Base-by-base conservation (phyloP, 164 flowering plant genomes). In the Vitis rupestris region DNA sequence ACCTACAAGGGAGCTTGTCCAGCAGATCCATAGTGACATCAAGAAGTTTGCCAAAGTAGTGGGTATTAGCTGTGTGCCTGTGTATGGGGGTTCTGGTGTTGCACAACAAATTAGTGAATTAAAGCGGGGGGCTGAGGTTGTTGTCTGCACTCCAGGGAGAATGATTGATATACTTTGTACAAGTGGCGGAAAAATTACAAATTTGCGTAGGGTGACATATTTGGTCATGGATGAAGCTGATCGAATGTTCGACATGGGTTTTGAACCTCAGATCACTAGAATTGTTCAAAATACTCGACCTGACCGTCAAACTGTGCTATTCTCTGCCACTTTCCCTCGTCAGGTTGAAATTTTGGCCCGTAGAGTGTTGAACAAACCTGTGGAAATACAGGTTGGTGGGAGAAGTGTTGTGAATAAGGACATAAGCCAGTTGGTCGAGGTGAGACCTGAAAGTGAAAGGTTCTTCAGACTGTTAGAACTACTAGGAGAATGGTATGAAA, bases 191-290 rank as follows among this genome's bases (percentile, higher is more conserved):
- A 92, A 93, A 76, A 93, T 95, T 16, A 86, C 96, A 29, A 95
- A 95, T 77, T 85, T 95, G 19, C 86, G 98, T 14, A 82, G 96
- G 72, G 97, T 93, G 52, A 91, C 99, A 9, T 95, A 84, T 72
- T 77, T 95, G 69, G 99, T 95, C 63, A 83, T 94, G 97, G 98
- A 94, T 82, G 98, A 94, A 84, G 98, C 97, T 65, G 98, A 94
- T 79, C 80, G 97, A 6, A 95, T 95, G 99, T 95, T 95, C 83
- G 99, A 95, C 79, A 90, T 95, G 99, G 99, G 99, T 49, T 93
- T 95, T 80, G 98, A 93, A 80, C 99, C 98, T 59, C 99, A 95
- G 81, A 95, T 95, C 14, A 90, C 99, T 56, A 79, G 97, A 64
- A 92, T 95, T 72, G 93, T 95, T 53, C 99, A 92, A 75, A 95